Evolutionary conservation across 768 basidiomycete genomes (phyloP), one percentile per base, ranked within the genome.

Genomic region (Naganishia onofrii): DNA sequence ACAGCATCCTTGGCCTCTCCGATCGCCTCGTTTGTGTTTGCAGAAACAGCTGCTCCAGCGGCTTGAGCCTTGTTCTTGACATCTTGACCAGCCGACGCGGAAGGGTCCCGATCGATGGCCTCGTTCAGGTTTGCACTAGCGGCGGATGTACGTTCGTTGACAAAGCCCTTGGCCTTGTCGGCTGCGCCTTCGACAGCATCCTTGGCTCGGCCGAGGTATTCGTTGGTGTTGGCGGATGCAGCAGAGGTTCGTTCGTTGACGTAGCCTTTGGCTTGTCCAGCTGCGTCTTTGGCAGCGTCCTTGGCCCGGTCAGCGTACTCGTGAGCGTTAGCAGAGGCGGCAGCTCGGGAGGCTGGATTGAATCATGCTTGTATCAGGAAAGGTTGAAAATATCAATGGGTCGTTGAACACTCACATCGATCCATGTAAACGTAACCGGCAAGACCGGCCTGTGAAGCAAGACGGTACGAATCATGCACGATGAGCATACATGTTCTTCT

Each of bases 101-200:
- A 55, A 31, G 67, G 55, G 23, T 57, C 66, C 38, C 66, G 70
- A 29, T 58, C 70, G 36, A 68, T 26, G 23, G 70, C 70, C 26
- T 67, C 68, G 44, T 72, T 69, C 38, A 67, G 46, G 44, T 76
- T 67, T 29, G 70, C 68, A 29, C 60, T 63, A 5, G 60, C 60
- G 23, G 60, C 60, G 38, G 60, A 63, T 19, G 60, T 63, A 7
- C 60, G 60, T 56, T 71, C 73, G 29, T 64, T 73, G 34, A 69
- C 52, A 19, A 57, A 48, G 19, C 70, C 70, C 34, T 88, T 81
- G 77, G 88, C 92, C 73, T 88, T 87, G 70, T 90, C 82, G 6
- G 90, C 86, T 77, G 91, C 88, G 17, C 51, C 26, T 38, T 66
- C 52, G 15, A 70, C 72, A 23, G 70, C 66, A 29, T 70, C 70